phyloP scores from a whole-genome alignment of 1,139 yeast species.

The Zhuliangozyma parablackwelliae region DNA sequence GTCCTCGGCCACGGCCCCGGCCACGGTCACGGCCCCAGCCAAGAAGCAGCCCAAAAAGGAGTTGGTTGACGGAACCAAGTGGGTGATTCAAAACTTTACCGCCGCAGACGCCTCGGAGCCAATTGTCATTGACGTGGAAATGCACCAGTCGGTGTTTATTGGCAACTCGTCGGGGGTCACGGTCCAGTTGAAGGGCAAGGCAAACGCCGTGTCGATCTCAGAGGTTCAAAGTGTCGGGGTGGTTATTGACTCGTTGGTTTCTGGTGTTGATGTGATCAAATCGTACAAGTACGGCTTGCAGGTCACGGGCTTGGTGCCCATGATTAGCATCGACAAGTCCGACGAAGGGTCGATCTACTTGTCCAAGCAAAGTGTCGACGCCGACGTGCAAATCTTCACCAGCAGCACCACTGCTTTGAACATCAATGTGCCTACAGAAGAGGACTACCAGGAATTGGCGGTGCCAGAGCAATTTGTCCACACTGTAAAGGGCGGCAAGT shows the following conservation, averaged over 20 bases:
- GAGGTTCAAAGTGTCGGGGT: constrained; percentile 70
- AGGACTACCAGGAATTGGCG: constrained; percentile 66
- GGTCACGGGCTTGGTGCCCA: constrained; percentile 73
- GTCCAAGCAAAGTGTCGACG: constrained; percentile 61
- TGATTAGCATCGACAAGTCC: constrained; percentile 81
- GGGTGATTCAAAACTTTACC: constrained; percentile 83
- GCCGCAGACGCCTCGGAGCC: constrained; percentile 39
- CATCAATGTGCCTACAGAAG: constrained; percentile 67
- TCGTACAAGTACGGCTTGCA: constrained; percentile 81
- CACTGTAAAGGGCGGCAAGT: constrained; percentile 35
- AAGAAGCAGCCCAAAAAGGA: constrained; percentile 72
- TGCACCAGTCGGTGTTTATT: constrained; percentile 84
- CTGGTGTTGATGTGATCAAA: constrained; percentile 86
- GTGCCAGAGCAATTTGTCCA: constrained; percentile 89
- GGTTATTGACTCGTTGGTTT: constrained; percentile 77
- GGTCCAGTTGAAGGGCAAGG: constrained; percentile 84
- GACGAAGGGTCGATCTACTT: constrained; percentile 83
- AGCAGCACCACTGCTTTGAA: constrained; percentile 83
- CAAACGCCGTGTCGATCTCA: constrained; percentile 80
- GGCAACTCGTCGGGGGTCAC: constrained; percentile 75
- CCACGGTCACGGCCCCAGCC: constrained; percentile 17
- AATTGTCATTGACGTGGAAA: constrained; percentile 70
- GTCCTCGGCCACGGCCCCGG: constrained; percentile 14
- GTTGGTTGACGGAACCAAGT: constrained; percentile 72
- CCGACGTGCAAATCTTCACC: constrained; percentile 66